Percentiles rank a stretch among this genome's conserved stretches.
Evolutionary conservation across 2,329 filamentous ascomycete genomes (phyloP).

Genomic region (Dothideomycetes sp.): DNA sequence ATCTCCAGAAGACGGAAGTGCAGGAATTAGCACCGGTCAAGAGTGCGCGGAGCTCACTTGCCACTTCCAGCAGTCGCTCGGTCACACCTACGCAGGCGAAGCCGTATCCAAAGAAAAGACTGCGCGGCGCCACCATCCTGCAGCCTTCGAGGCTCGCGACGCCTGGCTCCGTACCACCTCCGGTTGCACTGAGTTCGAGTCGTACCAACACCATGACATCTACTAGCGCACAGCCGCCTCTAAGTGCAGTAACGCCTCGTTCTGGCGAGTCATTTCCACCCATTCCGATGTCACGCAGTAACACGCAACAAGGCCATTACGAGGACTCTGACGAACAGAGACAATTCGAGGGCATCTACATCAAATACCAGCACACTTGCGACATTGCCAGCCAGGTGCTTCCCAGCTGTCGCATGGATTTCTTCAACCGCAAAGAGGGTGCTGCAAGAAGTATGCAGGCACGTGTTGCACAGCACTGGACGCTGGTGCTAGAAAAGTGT

Average conservation of each 20-base stretch:
- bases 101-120: conserved; percentile 30
- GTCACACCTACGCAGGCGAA: conserved; percentile 37
- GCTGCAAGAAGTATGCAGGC: conserved; percentile 28
- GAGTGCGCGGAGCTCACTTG: conserved; percentile 18
- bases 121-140: conserved; percentile 41
- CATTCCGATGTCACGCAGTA: conserved; percentile 14
- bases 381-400: conserved; percentile 63
- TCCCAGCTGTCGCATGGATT: conserved; percentile 57
- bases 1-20: conserved; percentile 36
- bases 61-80: conserved; percentile 19
- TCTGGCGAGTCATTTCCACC: conserved; percentile 68
- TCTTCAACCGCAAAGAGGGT: conserved; percentile 51
- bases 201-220: conserved; percentile 42
- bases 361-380: conserved; percentile 62
- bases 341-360: conserved; percentile 71
- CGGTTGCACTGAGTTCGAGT: conserved; percentile 37
- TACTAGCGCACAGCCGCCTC: conserved; percentile 50
- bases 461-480: conserved; percentile 52
- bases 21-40: conserved; percentile 7
- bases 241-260: conserved; percentile 51
- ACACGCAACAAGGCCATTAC: conserved; percentile 28
- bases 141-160: conserved; percentile 27
- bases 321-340: conserved; percentile 63
- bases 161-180: conserved; percentile 22
- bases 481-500: conserved; percentile 59